Evolutionary conservation across 129 eudicot species (phyloP).

Genomic region (Flaveria robusta): DNA sequence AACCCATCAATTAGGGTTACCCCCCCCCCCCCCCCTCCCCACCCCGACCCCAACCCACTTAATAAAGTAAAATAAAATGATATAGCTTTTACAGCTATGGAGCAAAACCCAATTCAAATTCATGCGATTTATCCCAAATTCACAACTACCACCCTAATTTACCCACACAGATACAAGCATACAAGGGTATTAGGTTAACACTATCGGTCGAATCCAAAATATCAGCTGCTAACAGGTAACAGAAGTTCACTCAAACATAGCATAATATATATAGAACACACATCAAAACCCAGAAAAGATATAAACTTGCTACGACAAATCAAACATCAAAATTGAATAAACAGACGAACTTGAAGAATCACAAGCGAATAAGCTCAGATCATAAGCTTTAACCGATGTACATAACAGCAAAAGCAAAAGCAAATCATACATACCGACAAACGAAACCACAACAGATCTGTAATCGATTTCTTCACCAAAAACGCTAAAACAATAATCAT

Average conservation of each 20-base stretch:
- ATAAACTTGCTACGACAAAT: background rate
- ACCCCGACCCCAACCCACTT: constrained; percentile 37
- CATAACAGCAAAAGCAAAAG: background rate
- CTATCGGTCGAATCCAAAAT: background rate
- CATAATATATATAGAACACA: background rate
- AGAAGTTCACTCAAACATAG: background rate
- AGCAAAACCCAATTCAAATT: constrained; percentile 23
- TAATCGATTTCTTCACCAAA: constrained; percentile 12
- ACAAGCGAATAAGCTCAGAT: constrained; percentile 12
- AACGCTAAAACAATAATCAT: constrained; percentile 22
- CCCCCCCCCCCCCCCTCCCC: background rate
- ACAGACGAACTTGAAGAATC: background rate
- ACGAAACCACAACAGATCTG: constrained; percentile 31
- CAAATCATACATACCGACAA: constrained; percentile 30
- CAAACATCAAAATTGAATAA: background rate
- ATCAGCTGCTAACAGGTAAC: constrained; percentile 10
- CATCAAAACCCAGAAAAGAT: background rate
- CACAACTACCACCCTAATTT: background rate
- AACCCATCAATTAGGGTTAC: constrained; percentile 38
- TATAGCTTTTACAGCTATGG: constrained; percentile 29
- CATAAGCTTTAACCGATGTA: background rate
- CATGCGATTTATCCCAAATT: background rate
- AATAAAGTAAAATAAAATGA: constrained; percentile 26
- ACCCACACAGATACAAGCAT: constrained; percentile 9
- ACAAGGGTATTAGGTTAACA: constrained; percentile 10